Base-by-base conservation (phyloP, 805 yeast genomes). In the Yarrowia osloensis region DNA sequence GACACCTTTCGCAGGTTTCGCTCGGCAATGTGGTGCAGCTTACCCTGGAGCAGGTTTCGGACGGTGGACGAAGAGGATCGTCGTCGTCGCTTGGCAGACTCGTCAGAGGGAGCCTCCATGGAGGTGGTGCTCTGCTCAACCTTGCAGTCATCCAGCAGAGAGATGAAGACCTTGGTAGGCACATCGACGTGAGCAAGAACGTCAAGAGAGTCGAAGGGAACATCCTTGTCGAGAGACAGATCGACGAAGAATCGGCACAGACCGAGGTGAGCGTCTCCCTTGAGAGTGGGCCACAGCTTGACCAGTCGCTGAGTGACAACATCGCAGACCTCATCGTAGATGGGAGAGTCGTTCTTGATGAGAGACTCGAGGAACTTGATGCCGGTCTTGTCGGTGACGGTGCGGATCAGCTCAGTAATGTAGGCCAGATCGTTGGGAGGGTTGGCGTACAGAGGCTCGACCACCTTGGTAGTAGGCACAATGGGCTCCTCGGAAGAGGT, bases 1-100 rank as follows among this genome's bases (percentile, higher is more conserved):
- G 98, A 90, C 39, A 93, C 81, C 72, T 88, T 91, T 71, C 85
- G 86, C 75, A 93, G 79, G 74, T 93, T 97, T 17, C 80, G 77
- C 65, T 91, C 88, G 0, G 98, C 98, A 76, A 90, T 81, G 61
- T 81, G 83, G 13, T 88, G 86, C 52, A 93, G 83, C 67, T 86
- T 89, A 66, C 88, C 89, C 67, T 79, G 81, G 11, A 70, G 70
- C 29, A 73, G 67, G 26, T 71, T 62, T 65, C 87, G 92, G 73
- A 86, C 88, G 0, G 94, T 83, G 17, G 90, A 82, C 33, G 91
- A 86, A 1, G 95, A 87, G 1, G 95, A 88, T 52, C 80, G 71
- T 29, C 76, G 52, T 71, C 90, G 79, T 79, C 98, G 87, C 78
- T 97, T 85, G 77, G 91, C 90, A 17, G 91, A 86, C 57, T 70